Evolutionary conservation across 208 protist genomes (phyloP).

Genomic region (Entamoeba dispar): DNA sequence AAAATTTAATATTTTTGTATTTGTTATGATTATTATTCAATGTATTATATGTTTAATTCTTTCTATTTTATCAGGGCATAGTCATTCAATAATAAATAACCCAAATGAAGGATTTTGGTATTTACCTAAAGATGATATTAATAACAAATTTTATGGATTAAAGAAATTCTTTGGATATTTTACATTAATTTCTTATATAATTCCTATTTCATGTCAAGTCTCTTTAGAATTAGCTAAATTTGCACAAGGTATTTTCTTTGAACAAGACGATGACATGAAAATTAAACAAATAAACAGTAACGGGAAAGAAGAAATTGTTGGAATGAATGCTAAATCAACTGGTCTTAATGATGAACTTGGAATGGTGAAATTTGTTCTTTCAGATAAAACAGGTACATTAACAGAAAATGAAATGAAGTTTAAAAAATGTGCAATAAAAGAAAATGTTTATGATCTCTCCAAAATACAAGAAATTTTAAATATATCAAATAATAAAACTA

Average conservation of each 20-base stretch:
- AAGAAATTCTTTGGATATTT: background rate
- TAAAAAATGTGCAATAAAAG: background rate
- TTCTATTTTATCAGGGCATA: too few relatives aligned
- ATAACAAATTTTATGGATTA: background rate
- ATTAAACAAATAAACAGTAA: background rate
- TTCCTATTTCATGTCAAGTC: background rate
- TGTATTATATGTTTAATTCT: background rate
- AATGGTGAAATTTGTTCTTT: slow-evolving; percentile 41
- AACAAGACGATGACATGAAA: background rate
- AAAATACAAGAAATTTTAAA: too few relatives aligned
- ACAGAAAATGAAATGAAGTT: slow-evolving; percentile 25
- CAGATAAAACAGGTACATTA: slow-evolving; percentile 58
- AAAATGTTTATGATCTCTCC: background rate
- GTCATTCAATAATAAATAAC: too few relatives aligned
- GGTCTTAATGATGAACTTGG: background rate
- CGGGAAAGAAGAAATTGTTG: background rate
- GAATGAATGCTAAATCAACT: background rate
- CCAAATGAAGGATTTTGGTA: background rate
- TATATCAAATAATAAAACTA: too few relatives aligned
- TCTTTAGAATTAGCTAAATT: background rate
- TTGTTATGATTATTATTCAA: too few relatives aligned
- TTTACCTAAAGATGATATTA: background rate
- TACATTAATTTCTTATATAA: background rate
- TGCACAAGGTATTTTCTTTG: background rate
- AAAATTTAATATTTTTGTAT: background rate